Base-by-base conservation (phyloP, 2,329 filamentous ascomycete species). In the Botryotinia convoluta region DNA sequence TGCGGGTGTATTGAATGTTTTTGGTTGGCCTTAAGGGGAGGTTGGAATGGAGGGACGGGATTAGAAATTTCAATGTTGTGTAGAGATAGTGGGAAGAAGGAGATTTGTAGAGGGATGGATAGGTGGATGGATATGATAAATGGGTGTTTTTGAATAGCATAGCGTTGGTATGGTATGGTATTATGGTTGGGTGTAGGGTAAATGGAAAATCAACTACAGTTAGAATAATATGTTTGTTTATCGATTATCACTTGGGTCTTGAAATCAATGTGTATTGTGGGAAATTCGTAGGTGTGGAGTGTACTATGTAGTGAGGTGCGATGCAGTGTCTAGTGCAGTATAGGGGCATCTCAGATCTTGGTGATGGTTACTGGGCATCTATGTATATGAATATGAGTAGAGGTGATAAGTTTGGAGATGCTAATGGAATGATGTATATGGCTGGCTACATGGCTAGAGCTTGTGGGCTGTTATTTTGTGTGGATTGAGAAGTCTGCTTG, bases 1-100 rank as follows among this genome's bases (percentile, higher is more conserved):
- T 3, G 81, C 93, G 75, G 93, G 94, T 77, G 89, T 98, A 18
- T 90, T 90, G 10, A 94, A 97, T 79, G 90, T 97, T 4, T 98
- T 98, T 88, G 95, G 96, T 22, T 96, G 80, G 80, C 76, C 77
- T 61, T 79, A 60, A 51, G 20, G 16, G 48, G 35, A 32, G 32
- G 32, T 37, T 26, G n/a, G 26, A 60, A 45, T 26, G 18, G 26
- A 57, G 2, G 29, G 18, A 32, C 48, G 22, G 54, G 48, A n/a
- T 32, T 61, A 12, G 16, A 9, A 14, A 8, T 32, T 37, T 45
- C 45, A 54, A 54, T 26, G 18, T 29, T 48, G 2, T 29, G 12
- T 48, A 22, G 20, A 32, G 37, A 42, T 70, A 39, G 22, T 4
- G 18, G 9, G 10, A 12, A 18, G 16, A 12, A 39, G 1, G 44